phyloP scores from a whole-genome alignment of 768 basidiomycete species.

The Lentinula lateritia region DNA sequence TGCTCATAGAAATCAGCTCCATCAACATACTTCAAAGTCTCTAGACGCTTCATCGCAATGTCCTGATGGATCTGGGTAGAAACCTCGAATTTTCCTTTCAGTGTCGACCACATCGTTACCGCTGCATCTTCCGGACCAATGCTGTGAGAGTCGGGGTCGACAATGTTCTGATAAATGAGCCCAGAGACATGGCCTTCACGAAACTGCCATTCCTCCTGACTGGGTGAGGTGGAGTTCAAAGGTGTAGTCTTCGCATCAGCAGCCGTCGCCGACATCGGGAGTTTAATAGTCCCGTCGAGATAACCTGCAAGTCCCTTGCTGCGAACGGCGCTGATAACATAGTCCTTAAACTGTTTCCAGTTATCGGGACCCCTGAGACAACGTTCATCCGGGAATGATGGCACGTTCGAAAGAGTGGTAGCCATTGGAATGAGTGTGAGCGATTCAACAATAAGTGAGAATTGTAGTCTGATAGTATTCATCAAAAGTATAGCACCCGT shows the following conservation, averaged over 20 bases:
- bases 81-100: neutral
- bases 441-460: too few species aligned
- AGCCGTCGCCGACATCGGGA: too few species aligned
- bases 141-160: neutral
- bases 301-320: too few species aligned
- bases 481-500: too few species aligned
- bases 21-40: neutral
- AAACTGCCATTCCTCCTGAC: neutral
- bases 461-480: too few species aligned
- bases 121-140: neutral
- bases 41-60: neutral
- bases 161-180: neutral
- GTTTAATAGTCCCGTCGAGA: too few species aligned
- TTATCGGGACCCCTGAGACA: too few species aligned
- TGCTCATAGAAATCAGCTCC: neutral
- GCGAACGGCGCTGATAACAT: too few species aligned
- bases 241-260: neutral
- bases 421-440: too few species aligned
- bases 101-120: neutral
- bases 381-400: too few species aligned
- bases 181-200: neutral
- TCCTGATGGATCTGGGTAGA: neutral
- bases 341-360: too few species aligned
- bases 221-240: neutral
- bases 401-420: too few species aligned